Evolutionary conservation across 192 early-diverging fungal genomes (phyloP).

Genomic region (Linderina pennispora): DNA sequence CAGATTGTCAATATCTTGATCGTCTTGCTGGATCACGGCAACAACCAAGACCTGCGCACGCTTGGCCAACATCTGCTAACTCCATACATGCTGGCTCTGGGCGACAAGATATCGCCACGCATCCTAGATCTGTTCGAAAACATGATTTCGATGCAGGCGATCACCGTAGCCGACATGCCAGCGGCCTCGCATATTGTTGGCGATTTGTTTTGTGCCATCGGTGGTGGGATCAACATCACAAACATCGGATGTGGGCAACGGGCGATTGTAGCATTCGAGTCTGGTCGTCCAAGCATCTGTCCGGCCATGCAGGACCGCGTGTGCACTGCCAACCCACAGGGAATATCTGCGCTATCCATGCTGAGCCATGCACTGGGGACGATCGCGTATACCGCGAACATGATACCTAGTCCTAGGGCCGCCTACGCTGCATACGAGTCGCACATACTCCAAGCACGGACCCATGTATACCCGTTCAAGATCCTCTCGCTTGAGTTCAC

Average conservation of each 20-base stretch:
- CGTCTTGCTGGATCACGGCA: constrained; percentile 40
- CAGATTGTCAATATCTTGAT: constrained; percentile 44
- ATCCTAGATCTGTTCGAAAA: constrained; percentile 34
- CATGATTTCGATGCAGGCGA: constrained; percentile 22
- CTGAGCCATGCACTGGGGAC: constrained; percentile 10
- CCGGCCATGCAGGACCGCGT: constrained; percentile 26
- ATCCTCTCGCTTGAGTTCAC: not conserved
- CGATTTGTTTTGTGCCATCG: constrained; percentile 36
- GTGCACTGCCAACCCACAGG: constrained; percentile 40
- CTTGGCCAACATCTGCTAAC: constrained; percentile 27
- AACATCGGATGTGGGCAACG: constrained; percentile 40
- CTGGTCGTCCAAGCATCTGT: constrained; percentile 32
- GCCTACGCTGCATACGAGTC: constrained; percentile 23
- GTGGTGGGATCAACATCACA: constrained; percentile 15
- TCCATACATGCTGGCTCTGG: constrained; percentile 20
- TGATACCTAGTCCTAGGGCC: constrained; percentile 15
- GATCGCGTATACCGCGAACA: constrained; percentile 16
- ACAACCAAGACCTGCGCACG: constrained; percentile 34
- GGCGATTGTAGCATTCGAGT: constrained; percentile 28
- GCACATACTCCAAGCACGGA: no score
- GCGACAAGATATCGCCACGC: constrained; percentile 15
- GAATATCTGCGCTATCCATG: constrained; percentile 29
- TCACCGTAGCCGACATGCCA: constrained; percentile 35
- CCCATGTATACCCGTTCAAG: no score
- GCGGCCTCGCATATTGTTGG: constrained; percentile 25